A percentile compares a stretch with the other conserved stretches of the same genome.
Evolutionary conservation across 2,329 filamentous ascomycete species (phyloP).

Genomic region (Epichloe typhina): DNA sequence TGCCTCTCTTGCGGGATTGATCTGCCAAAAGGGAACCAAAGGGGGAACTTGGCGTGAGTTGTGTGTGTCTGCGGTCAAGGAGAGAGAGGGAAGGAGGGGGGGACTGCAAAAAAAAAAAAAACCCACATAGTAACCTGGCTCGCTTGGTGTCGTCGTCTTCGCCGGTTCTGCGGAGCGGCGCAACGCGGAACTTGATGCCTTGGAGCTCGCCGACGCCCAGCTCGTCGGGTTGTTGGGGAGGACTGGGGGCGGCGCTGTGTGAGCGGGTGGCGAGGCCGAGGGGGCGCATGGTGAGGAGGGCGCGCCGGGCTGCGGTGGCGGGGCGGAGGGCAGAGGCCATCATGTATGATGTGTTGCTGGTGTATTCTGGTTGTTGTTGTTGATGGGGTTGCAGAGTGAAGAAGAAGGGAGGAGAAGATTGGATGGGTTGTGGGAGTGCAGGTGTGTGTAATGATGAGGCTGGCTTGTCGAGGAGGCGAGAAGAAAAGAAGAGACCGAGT

Average conservation of each 20-base stretch:
- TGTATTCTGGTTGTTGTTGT: neutral
- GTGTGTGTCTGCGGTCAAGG: neutral
- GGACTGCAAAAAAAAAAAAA: no score
- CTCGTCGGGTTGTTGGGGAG: constrained; percentile 29
- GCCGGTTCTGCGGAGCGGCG: constrained; percentile 73
- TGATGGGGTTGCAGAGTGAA: neutral
- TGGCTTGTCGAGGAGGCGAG: no score
- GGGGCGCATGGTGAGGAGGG: neutral
- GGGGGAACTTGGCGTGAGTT: no score
- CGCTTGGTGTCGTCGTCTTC: constrained; percentile 80
- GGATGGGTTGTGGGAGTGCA: neutral
- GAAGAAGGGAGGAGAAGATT: no score
- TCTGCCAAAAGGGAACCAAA: constrained; percentile 42
- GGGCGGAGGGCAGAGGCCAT: constrained; percentile 10
- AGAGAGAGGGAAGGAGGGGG: constrained; percentile 8
- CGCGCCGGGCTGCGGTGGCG: constrained; percentile 3
- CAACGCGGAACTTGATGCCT: constrained; percentile 73
- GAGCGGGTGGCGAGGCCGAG: constrained; percentile 5
- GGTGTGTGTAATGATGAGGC: neutral
- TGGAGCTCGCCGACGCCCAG: constrained; percentile 78
- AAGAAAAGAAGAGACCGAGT: no score
- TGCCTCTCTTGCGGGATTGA: constrained; percentile 92
- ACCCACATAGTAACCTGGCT: constrained; percentile 62
- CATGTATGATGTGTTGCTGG: neutral
- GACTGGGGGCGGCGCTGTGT: neutral